Base-by-base conservation (phyloP, 257 asterid genomes). In the Solanum megistacrolobum region DNA sequence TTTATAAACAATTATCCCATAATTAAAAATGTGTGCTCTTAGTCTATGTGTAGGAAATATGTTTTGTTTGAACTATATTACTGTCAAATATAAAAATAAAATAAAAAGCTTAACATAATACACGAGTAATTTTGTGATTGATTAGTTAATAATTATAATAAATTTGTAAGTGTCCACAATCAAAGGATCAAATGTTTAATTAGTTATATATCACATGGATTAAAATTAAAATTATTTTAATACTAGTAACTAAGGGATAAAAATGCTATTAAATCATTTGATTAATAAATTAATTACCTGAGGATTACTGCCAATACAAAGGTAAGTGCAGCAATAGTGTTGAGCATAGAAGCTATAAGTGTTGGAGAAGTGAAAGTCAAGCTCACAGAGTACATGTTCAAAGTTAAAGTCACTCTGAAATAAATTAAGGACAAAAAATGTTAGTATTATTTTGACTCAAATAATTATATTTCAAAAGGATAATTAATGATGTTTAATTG, bases 371-470 rank as follows among this genome's bases (percentile, higher is more conserved):
- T 94, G 85, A 78, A 90, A 85, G 76, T 90, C 93, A 95, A 79
- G 87, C 98, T 92, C 89, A 92, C 89, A 90, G 93, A 95, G 60
- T 92, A 95, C 97, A 95, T 91, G 91, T 95, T 95, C n/a, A 94
- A 89, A 2, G 98, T 93, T 89, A 95, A 92, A 86, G 96, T 91
- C 86, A 92, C 97, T 91, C 98, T 94, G 95, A 84, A 88, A 90
- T 55, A 11, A 88, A 36, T 25, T 55, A 82, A 85, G 21, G 10
- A 35, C 58, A 25, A 76, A 20, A 41, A 75, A 3, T 5, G 21
- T 12, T 23, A 38, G 83, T n/a, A 36, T 75, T 38, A 3, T 16
- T 38, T 38, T 38, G 2, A 2, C 43, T 38, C 43, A 38, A 38
- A 38, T 38, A 38, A 38, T 38, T 38, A 38, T 38, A 38, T 38